phyloP scores from a whole-genome alignment of 495 filamentous ascomycete genomes.

The Neurospora pannonica region DNA sequence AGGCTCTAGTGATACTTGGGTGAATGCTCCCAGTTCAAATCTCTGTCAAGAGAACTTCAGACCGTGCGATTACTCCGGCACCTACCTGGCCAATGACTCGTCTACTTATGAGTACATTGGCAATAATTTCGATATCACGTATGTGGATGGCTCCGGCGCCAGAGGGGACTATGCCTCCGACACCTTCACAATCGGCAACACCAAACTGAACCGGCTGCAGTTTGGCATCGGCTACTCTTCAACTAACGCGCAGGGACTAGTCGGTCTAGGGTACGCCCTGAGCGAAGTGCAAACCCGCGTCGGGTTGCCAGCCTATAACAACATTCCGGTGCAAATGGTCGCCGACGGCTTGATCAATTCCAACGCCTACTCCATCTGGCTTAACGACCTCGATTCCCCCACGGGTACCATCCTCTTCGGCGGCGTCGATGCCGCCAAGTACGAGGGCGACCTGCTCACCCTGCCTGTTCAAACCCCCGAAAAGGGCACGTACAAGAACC shows the following conservation, averaged over 20 bases:
- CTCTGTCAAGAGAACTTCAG: slow-evolving; percentile 41
- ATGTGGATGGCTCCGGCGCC: slow-evolving; percentile 78
- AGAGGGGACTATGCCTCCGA: slow-evolving; percentile 79
- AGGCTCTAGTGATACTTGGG: slow-evolving; percentile 86
- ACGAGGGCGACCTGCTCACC: slow-evolving; percentile 57
- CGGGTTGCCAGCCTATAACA: slow-evolving; percentile 55
- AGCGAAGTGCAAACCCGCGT: slow-evolving; percentile 73
- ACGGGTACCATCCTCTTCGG: slow-evolving; percentile 85
- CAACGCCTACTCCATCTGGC: slow-evolving; percentile 81
- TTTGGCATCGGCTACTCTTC: slow-evolving; percentile 81
- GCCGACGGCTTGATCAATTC: slow-evolving; percentile 61
- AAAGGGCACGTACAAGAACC: slow-evolving; percentile 54
- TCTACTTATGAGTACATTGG: slow-evolving; percentile 72
- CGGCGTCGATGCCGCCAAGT: slow-evolving; percentile 79
- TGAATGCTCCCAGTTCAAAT: slow-evolving; percentile 56
- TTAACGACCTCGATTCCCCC: slow-evolving; percentile 68
- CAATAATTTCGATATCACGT: slow-evolving; percentile 80
- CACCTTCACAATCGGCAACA: slow-evolving; percentile 54
- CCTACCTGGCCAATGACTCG: slow-evolving; percentile 64
- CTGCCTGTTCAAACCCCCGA: slow-evolving; percentile 59
- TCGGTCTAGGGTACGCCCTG: slow-evolving; percentile 80
- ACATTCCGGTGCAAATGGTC: slow-evolving; percentile 68
- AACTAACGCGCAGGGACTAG: slow-evolving; percentile 63
- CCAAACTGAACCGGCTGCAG: slow-evolving; percentile 56
- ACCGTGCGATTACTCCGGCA: slow-evolving; percentile 51